Base-by-base conservation (phyloP, 202 grass and related monocot species). In the Digitaria exilis region DNA sequence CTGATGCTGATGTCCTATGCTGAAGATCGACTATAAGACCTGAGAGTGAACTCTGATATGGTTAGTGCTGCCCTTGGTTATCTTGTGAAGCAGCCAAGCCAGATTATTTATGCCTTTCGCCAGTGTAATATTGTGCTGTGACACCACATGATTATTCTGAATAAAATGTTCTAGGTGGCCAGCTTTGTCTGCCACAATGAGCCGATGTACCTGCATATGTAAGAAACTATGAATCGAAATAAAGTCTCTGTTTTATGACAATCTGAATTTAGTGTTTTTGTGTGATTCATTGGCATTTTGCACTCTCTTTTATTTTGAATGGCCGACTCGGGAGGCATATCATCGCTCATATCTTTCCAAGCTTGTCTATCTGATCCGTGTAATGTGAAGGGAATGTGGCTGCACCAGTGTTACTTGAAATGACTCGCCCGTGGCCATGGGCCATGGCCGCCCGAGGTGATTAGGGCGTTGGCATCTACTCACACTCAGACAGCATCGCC, bases 171-270 rank as follows among this genome's bases (percentile, higher is more conserved):
- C 87, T 87, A 34, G 75, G 79, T 86, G 79, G 89, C 55, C 48
- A 65, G 80, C 65, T 65, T 66, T 59, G 76, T 94, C 83, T 91
- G 80, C 72, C 80, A 82, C 71, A 61, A 6, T 87, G 87, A 87
- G 87, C 84, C 24, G 57, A 37, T 88, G 76, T 88, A 69, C 69
- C n/a, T 1, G 15, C 46, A 25, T 42, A 29, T 66, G 50, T 43
- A 4, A 24, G 21, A 51, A 70, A 63, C 14, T 85, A 56, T 89
- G 32, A 31, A 18, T 71, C 51, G n/a, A 55, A 73, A 69, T 34
- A 35, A 69, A 42, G 50, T 69, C 11, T 51, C 2, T 29, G 9
- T 56, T 80, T 2, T 16, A 52, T 18, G 22, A 58, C 24, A 44
- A 43, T 77, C 13, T 68, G 35, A n/a, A 42, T 68, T 4, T 42